Base-by-base conservation (phyloP, 2,329 filamentous ascomycete species). In the Calonectria crousiana region DNA sequence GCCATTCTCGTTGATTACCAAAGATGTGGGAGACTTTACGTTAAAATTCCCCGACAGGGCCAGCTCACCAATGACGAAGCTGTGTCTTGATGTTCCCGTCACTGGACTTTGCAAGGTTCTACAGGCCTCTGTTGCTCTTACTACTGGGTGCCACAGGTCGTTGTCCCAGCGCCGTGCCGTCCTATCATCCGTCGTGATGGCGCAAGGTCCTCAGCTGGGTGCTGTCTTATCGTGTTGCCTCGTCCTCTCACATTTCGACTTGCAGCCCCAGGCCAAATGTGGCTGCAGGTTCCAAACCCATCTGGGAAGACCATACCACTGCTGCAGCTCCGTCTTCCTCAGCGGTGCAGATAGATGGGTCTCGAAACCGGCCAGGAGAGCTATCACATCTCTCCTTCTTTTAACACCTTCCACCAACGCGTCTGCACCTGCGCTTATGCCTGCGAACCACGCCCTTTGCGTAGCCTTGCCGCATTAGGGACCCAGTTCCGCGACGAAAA, bases 391-490 rank as follows among this genome's bases (percentile, higher is more conserved):
- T 71, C 58, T 65, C 26, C 20, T 28, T 41, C 41, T 36, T 53
- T 30, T 36, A 47, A 47, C 34, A 13, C 34, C 26, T 23, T 8
- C 10, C 56, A 28, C 56, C 47, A 44, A 51, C 26, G 28, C 32
- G 13, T 18, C 47, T 56, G 49, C 26, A 20, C 32, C 23, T 20
- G 44, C 41, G 26, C 58, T 32, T 38, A 41, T 26, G 44, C 53
- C 71, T 53, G 56, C 34, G 65, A 65, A 64, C 66, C 65, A 73
- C 65, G 30, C 47, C 71, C 51, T 68, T n/a, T 38, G 38, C 8
- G 52, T 38, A 49, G 30, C 66, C 51, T 65, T 66, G 32, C 66
- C 66, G 14, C 30, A 69, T 73, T 51, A 16, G 38, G 66, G 51
- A 41, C 44, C 20, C 58, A 26, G 28, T 52, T 51, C 71, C 52